These are phyloP conservation scores for Aspergillus eucalypticola DNA, from an alignment of 2,329 filamentous ascomycete genomes.

Conservation along the genomic window DNA sequence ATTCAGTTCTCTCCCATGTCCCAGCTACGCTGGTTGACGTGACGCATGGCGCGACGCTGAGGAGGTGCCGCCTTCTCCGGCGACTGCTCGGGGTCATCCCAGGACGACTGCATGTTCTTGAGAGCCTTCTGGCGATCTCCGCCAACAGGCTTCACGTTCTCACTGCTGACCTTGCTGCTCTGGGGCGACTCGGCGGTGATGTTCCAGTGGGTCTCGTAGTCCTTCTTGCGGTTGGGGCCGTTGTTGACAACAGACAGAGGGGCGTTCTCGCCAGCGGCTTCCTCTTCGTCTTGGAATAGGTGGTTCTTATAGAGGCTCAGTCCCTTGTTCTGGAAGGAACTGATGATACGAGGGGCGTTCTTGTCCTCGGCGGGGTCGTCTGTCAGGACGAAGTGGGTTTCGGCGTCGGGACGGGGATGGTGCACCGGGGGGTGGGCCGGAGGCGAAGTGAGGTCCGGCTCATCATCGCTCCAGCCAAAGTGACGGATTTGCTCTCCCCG, in stretches of 20 bases:
- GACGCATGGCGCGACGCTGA: slow-evolving; percentile 26
- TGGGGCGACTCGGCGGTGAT: slow-evolving; percentile 61
- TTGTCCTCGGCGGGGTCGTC: slow-evolving; percentile 70
- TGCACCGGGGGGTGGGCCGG: slow-evolving; percentile 57
- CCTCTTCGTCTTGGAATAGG: slow-evolving; percentile 63
- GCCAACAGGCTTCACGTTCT: slow-evolving; percentile 49
- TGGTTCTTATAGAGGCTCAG: slow-evolving; percentile 76
- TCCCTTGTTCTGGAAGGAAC: slow-evolving; percentile 65
- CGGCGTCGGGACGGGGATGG: slow-evolving; percentile 75
- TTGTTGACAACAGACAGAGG: slow-evolving; percentile 71
- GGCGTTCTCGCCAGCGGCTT: slow-evolving; percentile 27
- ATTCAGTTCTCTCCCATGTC: slow-evolving; percentile 39
- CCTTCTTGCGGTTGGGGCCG: slow-evolving; percentile 69
- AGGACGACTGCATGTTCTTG: slow-evolving; percentile 69
- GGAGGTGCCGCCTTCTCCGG: slow-evolving; percentile 33
- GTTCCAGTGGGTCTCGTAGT: slow-evolving; percentile 75
- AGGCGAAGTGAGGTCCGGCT: slow-evolving; percentile 44
- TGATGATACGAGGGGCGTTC: slow-evolving; percentile 39
- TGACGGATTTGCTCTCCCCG: slow-evolving; percentile 72
- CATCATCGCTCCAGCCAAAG: slow-evolving; percentile 73
- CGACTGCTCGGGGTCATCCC: slow-evolving; percentile 46
- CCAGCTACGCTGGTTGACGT: slow-evolving; percentile 44
- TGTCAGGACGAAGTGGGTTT: slow-evolving; percentile 79
- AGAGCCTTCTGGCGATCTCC: slow-evolving; percentile 68
- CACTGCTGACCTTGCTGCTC: slow-evolving; percentile 40